Evolutionary conservation across 257 asterid species (phyloP), one percentile per base, ranked within the genome.

Genomic region (Petunia axillaris): DNA sequence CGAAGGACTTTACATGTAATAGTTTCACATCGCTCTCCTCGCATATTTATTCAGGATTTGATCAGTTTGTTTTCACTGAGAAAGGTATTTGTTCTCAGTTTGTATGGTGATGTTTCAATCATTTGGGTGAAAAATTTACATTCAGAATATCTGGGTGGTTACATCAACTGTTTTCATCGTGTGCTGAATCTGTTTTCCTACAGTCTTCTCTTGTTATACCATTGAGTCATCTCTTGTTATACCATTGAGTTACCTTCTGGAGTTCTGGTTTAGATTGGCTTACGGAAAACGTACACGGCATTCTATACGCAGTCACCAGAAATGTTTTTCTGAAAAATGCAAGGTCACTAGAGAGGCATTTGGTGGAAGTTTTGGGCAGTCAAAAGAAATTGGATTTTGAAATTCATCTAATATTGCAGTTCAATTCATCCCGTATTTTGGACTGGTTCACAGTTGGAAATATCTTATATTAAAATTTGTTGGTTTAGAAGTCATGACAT

Each of bases 1-100:
- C 0, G 91, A 86, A 67, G 91, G 91, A 57, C 90, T 88, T 55
- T 88, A 88, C 78, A 88, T 88, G 89, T 88, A 79, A 85, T 79
- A 66, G 75, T 41, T 6, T 35, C 16, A 0, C 1, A 16, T 40
- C 13, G 11, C 14, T 39, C 44, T 40, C 0, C 3, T 0, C 14
- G 1, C 46, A 43, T 7, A 54, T 63, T 16, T 67, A 50, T 67
- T 67, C 8, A 67, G 41, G n/a, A 46, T 25, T 70, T 46, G 58
- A 16, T 70, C 25, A 44, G 16, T 44, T 44, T 43, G 55, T 41
- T 46, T 6, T 70, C 58, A 46, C n/a, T 44, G 54, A 76, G 80
- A 58, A 58, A 9, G 5, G 5, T 15, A 9, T 25, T 25, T 15
- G 38, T 59, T 58, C 80, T 76, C 80, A 40, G 40, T 60, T 60